Evolutionary conservation across 2,329 filamentous ascomycete species (phyloP), one percentile per base, ranked within the genome.

Genomic region (Byssochlamys sp.): DNA sequence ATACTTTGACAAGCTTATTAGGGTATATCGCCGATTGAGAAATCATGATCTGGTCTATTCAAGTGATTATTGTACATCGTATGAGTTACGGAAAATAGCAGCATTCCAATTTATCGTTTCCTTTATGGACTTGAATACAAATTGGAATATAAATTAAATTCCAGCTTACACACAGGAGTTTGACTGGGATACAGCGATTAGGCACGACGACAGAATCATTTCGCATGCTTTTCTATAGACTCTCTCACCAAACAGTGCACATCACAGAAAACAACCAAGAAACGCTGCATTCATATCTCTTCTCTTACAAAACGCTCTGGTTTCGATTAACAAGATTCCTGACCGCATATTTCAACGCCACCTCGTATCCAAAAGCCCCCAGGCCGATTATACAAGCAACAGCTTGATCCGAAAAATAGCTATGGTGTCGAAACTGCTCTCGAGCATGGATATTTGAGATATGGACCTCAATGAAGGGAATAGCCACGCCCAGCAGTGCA

Each of bases 391-490:
- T 84, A 7, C 91, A 84, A 0, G 84, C 88, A 27, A 81, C 80
- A 0, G 88, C 88, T 76, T 90, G 91, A 69, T 91, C 88, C 63
- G 82, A 84, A 62, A 91, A 75, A 66, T 87, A 90, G 61, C 85
- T 89, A 61, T 87, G 84, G 62, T 84, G 81, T 55, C 88, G 78
- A 65, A 83, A 91, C 1, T 77, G 66, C 74, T 91, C 89, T 7
- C 89, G 73, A 29, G 83, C 81, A 70, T 91, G 87, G 1, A 91
- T 81, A 69, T 91, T 91, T 57, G 79, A 85, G 33, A 91, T 80
- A 69, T 91, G 88, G n/a, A 90, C 71, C 74, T 92, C 89, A 52
- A 91, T 77, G 65, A 91, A 91, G 0, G 88, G 88, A 25, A 90
- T 84, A 5, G 77, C 78, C 0, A 89, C 84, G 3, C 83, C 87